phyloP scores from a whole-genome alignment of 805 yeast genomes.

The Pichia ethanolica region DNA sequence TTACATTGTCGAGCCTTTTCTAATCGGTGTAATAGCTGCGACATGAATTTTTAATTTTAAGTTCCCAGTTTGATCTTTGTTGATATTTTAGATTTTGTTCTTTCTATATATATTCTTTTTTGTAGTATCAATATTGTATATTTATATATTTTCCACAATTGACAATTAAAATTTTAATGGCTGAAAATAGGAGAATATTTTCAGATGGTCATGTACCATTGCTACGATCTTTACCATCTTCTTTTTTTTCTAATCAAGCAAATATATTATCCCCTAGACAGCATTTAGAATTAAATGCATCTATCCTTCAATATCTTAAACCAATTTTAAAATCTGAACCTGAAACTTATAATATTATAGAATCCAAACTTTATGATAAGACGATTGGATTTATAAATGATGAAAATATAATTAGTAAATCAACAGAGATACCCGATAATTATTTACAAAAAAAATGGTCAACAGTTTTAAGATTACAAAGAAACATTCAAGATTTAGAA shows the following conservation, averaged over 20 bases:
- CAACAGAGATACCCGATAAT: conserved; percentile 18
- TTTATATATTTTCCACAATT: no score
- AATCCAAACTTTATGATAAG: neutral
- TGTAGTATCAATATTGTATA: no score
- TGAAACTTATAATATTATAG: neutral
- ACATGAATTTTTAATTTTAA: no score
- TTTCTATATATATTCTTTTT: no score
- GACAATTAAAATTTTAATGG: neutral
- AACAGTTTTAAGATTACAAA: conserved; percentile 73
- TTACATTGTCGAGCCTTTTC: no score
- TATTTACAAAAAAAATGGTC: conserved; percentile 77
- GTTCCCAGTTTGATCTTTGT: no score
- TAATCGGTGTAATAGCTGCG: no score
- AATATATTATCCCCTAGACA: conserved; percentile 27
- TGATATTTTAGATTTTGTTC: no score
- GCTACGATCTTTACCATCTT: conserved; percentile 1
- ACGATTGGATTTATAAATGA: neutral
- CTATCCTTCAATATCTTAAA: conserved; percentile 28
- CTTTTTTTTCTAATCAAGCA: neutral
- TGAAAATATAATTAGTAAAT: neutral
- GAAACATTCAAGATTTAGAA: conserved; percentile 64
- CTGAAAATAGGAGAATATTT: conserved; percentile 1
- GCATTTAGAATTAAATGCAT: conserved; percentile 29
- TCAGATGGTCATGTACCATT: conserved; percentile 3
- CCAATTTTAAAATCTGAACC: conserved; percentile 11